A percentile compares a stretch with the other conserved stretches of the same genome.
Evolutionary conservation across 2,329 filamentous ascomycete species (phyloP).

Genomic region (Microsporum canis): DNA sequence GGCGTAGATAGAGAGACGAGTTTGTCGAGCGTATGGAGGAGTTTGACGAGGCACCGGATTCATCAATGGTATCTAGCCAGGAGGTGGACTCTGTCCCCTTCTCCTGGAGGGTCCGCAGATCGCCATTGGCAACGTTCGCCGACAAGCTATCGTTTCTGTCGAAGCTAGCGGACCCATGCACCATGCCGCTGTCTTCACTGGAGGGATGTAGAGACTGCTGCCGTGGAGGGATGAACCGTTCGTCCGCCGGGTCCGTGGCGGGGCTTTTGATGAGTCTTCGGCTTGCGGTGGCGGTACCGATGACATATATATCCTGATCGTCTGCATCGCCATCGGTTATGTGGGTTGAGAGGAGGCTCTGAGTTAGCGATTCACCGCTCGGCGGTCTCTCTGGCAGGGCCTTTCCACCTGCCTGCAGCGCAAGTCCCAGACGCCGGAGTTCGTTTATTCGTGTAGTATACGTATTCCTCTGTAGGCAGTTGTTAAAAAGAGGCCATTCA

Average conservation of each 20-base stretch:
- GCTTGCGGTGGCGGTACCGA: conserved; percentile 44
- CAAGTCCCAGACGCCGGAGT: conserved; percentile 56
- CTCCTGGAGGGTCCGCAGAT: conserved; percentile 31
- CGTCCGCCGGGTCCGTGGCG: conserved; percentile 17
- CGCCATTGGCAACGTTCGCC: conserved; percentile 31
- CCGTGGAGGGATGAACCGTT: conserved; percentile 24
- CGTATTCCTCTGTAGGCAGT: conserved; percentile 56
- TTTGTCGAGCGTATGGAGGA: conserved; percentile 73
- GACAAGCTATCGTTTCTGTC: not conserved
- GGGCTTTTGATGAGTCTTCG: conserved; percentile 38
- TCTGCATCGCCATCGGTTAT: conserved; percentile 19
- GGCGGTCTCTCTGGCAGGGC: conserved; percentile 61
- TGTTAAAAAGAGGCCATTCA: not conserved
- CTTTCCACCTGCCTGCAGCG: conserved; percentile 50
- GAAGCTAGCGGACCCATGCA: not conserved
- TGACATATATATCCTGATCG: conserved; percentile 31
- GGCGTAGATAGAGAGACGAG: conserved; percentile 56
- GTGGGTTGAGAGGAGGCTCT: conserved; percentile 6
- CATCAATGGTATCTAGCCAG: conserved; percentile 90
- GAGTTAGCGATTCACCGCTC: conserved; percentile 46
- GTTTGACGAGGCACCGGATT: conserved; percentile 67
- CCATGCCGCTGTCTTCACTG: not conserved
- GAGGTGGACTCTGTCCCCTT: conserved; percentile 72
- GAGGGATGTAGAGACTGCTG: conserved; percentile 31
- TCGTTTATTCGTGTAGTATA: conserved; percentile 87